Conservation (phyloP, 2,329 filamentous ascomycete species). For the Piedraia hortae region DNA sequence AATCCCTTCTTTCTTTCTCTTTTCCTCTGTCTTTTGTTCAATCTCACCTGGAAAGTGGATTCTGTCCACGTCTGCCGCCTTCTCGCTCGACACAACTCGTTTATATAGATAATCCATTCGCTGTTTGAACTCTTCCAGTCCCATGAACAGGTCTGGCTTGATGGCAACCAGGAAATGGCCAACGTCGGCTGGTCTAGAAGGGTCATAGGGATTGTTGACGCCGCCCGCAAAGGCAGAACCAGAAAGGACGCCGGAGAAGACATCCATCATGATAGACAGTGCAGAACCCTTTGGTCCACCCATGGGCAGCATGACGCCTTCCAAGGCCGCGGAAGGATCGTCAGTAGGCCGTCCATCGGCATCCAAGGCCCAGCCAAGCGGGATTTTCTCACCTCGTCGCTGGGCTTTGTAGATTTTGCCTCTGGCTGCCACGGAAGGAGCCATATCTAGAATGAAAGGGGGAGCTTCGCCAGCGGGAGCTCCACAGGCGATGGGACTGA, state of each 20-base stretch:
- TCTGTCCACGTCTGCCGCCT: slow-evolving; percentile 24
- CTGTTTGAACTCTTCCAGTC: slow-evolving; percentile 10
- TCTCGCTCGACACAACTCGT: slow-evolving; percentile 25
- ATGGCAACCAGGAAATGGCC: slow-evolving; percentile 14
- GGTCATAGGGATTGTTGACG: slow-evolving; percentile 42
- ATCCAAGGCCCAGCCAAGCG: slow-evolving; percentile 47
- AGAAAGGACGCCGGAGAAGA: slow-evolving; percentile 55
- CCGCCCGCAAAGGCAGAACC: slow-evolving; percentile 54
- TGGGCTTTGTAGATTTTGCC: slow-evolving; percentile 47
- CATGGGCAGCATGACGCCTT: slow-evolving; percentile 65
- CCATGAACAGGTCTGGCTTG: slow-evolving; percentile 14
- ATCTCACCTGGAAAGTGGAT: slow-evolving; percentile 32
- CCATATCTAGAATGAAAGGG: slow-evolving; percentile 53
- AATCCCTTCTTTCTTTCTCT: slow-evolving; percentile 18
- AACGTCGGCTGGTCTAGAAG: slow-evolving; percentile 24
- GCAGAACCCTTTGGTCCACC: slow-evolving; percentile 60
- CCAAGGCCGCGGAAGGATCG: slow-evolving; percentile 41
- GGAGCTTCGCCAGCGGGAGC: slow-evolving; percentile 30
- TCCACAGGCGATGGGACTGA: slow-evolving; percentile 48
- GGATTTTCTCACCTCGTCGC: slow-evolving; percentile 40
- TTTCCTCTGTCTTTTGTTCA: slow-evolving; percentile 22
- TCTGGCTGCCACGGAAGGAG: slow-evolving; percentile 38
- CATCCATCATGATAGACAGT: slow-evolving; percentile 54
- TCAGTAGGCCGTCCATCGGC: slow-evolving; percentile 24
- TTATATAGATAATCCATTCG: slow-evolving; percentile 30